Conservation (phyloP, 352 stramenopile species). For the Ophiocytium majus region DNA sequence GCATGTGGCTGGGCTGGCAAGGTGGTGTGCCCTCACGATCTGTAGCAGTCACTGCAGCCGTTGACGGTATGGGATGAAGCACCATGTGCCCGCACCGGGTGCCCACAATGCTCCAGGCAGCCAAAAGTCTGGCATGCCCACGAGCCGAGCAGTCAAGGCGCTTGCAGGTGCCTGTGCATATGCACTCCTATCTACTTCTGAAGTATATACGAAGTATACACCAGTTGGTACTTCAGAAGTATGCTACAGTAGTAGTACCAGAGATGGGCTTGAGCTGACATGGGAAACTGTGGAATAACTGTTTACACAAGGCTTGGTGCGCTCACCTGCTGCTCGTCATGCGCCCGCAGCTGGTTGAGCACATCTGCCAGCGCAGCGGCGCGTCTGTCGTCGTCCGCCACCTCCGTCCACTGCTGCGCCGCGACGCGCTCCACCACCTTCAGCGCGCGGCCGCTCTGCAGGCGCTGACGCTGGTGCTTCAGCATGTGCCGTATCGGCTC, state of each 20-base stretch:
- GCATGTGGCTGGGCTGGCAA: too few species aligned
- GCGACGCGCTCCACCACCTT: neutral
- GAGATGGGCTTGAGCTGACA: neutral
- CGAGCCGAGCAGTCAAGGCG: neutral
- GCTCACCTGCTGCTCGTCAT: neutral
- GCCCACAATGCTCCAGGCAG: neutral
- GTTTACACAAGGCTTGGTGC: too few species aligned
- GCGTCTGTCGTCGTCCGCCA: neutral
- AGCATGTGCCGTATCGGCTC: neutral
- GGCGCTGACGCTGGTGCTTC: neutral
- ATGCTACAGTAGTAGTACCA: neutral
- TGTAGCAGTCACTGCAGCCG: too few species aligned
- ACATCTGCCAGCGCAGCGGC: neutral
- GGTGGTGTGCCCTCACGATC: too few species aligned
- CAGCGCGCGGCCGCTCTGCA: neutral
- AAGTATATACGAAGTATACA: neutral
- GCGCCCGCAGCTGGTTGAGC: neutral
- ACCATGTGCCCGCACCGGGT: neutral
- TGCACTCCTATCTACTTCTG: neutral
- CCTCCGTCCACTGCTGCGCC: neutral
- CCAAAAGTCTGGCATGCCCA: too few species aligned
- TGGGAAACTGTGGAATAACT: neutral
- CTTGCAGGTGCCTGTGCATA: neutral
- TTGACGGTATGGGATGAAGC: neutral
- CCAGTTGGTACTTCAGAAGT: neutral